phyloP scores from a whole-genome alignment of 2,329 filamentous ascomycete genomes.

The Mollisia scopiformis region DNA sequence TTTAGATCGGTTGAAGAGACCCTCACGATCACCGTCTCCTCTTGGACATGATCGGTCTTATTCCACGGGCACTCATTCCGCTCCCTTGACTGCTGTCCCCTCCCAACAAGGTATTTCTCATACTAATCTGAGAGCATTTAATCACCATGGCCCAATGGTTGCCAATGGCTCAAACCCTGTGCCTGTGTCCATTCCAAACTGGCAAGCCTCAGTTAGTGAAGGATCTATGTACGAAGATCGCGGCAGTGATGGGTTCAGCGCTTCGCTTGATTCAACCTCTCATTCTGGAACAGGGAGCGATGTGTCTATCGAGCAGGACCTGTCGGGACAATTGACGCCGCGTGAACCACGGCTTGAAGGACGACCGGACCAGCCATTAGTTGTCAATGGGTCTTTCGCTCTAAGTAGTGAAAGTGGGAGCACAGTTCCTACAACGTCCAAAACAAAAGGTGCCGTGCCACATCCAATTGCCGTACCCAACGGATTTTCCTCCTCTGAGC shows the following conservation, averaged over 20 bases:
- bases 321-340: constrained; percentile 31
- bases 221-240: constrained; percentile 30
- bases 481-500: constrained; percentile 24
- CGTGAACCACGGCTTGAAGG: constrained; percentile 23
- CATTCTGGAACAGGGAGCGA: constrained; percentile 31
- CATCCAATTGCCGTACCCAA: constrained; percentile 19
- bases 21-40: constrained; percentile 39
- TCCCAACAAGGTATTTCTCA: constrained; percentile 31
- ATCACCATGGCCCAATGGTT: constrained; percentile 32
- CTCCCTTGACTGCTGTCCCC: constrained; percentile 24
- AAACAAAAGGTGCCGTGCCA: constrained; percentile 12
- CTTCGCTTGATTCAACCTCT: constrained; percentile 33
- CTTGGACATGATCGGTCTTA: constrained; percentile 37
- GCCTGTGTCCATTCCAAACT: constrained; percentile 30
- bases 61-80: constrained; percentile 31
- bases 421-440: constrained; percentile 1
- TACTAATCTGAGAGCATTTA: constrained; percentile 31
- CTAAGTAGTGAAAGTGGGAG: constrained; percentile 8
- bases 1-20: constrained; percentile 34
- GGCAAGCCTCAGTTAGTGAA: constrained; percentile 32
- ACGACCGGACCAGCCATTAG: constrained; percentile 24
- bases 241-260: constrained; percentile 25
- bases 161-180: constrained; percentile 37
- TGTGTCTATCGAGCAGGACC: constrained; percentile 24
- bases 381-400: constrained; percentile 32